Conservation (phyloP, 1,139 yeast genomes). For the Arxiozyma heterogenica region DNA sequence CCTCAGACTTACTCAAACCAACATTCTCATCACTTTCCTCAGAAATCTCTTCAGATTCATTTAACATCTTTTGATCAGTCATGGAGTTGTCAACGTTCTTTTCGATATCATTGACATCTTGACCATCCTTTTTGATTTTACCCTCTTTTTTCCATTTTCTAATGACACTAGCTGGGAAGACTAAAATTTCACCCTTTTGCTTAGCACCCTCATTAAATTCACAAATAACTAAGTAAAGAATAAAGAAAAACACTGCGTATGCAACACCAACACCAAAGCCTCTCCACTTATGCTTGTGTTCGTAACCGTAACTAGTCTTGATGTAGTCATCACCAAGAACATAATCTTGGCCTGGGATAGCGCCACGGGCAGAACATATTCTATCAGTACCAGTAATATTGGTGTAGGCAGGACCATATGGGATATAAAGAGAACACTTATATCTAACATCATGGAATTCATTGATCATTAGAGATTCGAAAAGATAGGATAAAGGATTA, state of each 20-base stretch:
- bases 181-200: conserved; percentile 75
- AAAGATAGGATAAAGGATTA: conserved; percentile 61
- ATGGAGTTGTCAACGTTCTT: conserved; percentile 10
- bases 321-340: conserved; percentile 58
- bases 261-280: conserved; percentile 57
- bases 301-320: conserved; percentile 45
- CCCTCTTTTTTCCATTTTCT: conserved; percentile 30
- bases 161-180: conserved; percentile 47
- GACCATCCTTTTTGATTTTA: conserved; percentile 10
- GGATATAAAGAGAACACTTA: conserved; percentile 41
- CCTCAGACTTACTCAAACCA: conserved; percentile 26
- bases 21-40: conserved; percentile 3
- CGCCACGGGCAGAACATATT: conserved; percentile 58
- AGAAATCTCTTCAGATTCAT: conserved; percentile 6
- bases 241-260: conserved; percentile 30
- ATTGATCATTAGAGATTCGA: conserved; percentile 57
- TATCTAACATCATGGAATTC: conserved; percentile 37
- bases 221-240: conserved; percentile 40
- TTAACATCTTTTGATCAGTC: conserved; percentile 19
- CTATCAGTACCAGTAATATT: conserved; percentile 33
- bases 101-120: conserved; percentile 10
- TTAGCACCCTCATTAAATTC: conserved; percentile 66
- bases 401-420: conserved; percentile 42
- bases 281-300: conserved; percentile 66
- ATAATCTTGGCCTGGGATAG: conserved; percentile 44